Base-by-base conservation (phyloP, 768 basidiomycete species). In the Tylopilus subfusipes region DNA sequence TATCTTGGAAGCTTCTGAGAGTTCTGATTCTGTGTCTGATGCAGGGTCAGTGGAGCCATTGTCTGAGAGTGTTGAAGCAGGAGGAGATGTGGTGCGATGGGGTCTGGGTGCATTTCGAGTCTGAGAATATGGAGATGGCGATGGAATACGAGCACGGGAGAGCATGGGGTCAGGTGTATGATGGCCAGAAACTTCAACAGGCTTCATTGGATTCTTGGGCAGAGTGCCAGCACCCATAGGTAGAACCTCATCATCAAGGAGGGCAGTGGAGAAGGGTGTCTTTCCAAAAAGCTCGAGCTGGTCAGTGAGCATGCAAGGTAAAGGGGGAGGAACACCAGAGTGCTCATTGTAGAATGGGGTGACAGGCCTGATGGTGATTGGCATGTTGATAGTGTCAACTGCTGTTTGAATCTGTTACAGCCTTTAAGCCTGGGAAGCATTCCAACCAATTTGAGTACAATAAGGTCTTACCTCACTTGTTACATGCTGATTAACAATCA, bases 221-320 rank as follows among this genome's bases (percentile, higher is more conserved):
- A 21, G 39, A 10, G 21, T 7, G 21, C 10, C 39, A 21, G 21
- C 6, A 22, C 39, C 39, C 1, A 14, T 22, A 38, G n/a, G 10
- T 16, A 51, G 57, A 19, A 33, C 14, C 9, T 58, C 39, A 7
- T 50, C 25, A 18, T 22, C 49, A 10, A 50, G 53, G 18, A 55
- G 45, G 27, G 24, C 29, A 5, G 42, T 10, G 3, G 45, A 33
- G 21, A 13, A 18, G 45, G 5, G 24, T 3, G 5, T 7, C 12
- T 50, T 31, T 12, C 56, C 42, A 14, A 27, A 50, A 0, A 52
- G 18, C n/a, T 56, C 50, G 0, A 44, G 42, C n/a, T 52, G 54
- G 42, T 57, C 45, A 2, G 38, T 52, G 18, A 50, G 45, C 38
- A 48, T 48, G 19, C 27, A 38, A 19, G 39, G 30, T 7, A 42